phyloP scores from a whole-genome alignment of 768 basidiomycete genomes.

The Polyporus arcularius region DNA sequence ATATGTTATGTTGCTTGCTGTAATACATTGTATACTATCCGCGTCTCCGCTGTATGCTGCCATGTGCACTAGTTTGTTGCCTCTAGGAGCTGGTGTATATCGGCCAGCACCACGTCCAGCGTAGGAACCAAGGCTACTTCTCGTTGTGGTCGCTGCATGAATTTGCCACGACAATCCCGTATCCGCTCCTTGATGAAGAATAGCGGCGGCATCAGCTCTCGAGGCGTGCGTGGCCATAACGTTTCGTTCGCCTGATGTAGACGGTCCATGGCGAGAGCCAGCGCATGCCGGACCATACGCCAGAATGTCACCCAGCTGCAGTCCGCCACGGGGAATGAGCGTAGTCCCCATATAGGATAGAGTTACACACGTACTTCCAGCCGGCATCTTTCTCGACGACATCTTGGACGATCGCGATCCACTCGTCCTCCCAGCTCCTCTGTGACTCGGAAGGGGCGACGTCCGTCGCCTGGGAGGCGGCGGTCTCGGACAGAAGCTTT shows the following conservation, averaged over 20 bases:
- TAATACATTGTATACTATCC: slow-evolving; percentile 21
- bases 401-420: slow-evolving; percentile 29
- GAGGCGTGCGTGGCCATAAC: slow-evolving; percentile 20
- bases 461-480: not conserved
- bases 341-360: not conserved
- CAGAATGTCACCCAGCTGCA: slow-evolving; percentile 33
- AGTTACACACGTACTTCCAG: slow-evolving; percentile 27
- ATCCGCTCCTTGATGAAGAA: slow-evolving; percentile 18
- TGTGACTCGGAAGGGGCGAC: not conserved
- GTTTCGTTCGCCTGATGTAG: not conserved
- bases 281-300: slow-evolving; percentile 28
- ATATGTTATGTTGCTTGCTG: slow-evolving; percentile 18
- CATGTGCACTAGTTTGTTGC: not conserved
- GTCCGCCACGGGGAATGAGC: not conserved
- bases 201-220: slow-evolving; percentile 18
- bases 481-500: slow-evolving; percentile 21
- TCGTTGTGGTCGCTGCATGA: slow-evolving; percentile 15
- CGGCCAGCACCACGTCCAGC: slow-evolving; percentile 4
- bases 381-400: slow-evolving; percentile 34
- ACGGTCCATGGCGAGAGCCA: slow-evolving; percentile 1
- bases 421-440: slow-evolving; percentile 24
- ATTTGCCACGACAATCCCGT: slow-evolving; percentile 20
- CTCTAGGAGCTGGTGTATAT: not conserved
- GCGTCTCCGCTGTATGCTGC: not conserved
- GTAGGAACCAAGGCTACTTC: slow-evolving; percentile 5